Conservation (phyloP, 305 asterid genomes). For the Fraxinus paxiana region DNA sequence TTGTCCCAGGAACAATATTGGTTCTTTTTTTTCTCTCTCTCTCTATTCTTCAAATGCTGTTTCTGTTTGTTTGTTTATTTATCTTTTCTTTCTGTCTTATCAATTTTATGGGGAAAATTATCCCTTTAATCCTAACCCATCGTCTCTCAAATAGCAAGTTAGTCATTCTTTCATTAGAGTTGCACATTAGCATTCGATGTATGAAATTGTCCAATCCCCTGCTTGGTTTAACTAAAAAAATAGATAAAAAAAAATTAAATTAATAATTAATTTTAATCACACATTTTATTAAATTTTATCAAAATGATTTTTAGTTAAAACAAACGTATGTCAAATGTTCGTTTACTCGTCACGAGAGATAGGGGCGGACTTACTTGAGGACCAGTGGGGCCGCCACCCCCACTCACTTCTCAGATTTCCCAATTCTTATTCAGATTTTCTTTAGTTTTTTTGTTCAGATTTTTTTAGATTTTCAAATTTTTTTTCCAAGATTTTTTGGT, state of each 20-base stretch:
- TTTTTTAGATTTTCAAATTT: no score
- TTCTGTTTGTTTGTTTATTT: neutral
- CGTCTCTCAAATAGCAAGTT: neutral
- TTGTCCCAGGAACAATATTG: constrained; percentile 24
- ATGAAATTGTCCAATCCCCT: neutral
- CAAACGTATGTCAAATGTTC: neutral
- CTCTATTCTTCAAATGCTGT: neutral
- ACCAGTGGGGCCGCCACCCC: no score
- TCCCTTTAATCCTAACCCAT: neutral
- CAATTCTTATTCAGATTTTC: no score
- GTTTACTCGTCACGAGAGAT: neutral
- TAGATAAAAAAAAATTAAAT: neutral
- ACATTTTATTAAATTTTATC: neutral
- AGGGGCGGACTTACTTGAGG: no score
- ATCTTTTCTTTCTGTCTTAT: neutral
- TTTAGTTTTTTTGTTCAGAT: no score
- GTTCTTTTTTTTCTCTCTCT: neutral
- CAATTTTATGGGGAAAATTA: neutral
- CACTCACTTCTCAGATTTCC: no score
- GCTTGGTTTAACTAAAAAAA: neutral
- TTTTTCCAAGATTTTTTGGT: no score
- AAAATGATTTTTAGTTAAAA: neutral
- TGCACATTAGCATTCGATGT: neutral
- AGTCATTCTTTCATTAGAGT: neutral
- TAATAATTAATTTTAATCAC: neutral